phyloP scores from a whole-genome alignment of 345 rosid genomes.

The Citrus sp. region DNA sequence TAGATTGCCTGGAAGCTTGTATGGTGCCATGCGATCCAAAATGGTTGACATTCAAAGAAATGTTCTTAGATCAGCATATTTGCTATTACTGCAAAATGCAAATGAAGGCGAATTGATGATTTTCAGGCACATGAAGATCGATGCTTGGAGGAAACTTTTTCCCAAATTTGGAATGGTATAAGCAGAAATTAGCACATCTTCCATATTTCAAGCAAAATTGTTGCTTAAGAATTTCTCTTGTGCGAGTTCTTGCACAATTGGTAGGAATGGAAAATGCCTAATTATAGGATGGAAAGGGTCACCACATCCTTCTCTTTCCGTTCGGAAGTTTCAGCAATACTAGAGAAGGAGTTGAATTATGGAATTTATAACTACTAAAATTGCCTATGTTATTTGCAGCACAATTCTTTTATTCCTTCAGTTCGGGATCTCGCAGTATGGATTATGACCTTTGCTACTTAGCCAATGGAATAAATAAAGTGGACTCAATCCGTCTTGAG shows the following conservation, averaged over 20 bases:
- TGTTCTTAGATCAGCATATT: constrained; percentile 5
- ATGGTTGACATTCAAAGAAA: not conserved
- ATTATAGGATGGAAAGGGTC: too few species aligned
- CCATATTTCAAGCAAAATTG: constrained; percentile 14
- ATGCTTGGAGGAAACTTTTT: constrained; percentile 12
- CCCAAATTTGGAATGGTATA: constrained; percentile 6
- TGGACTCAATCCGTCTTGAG: too few species aligned
- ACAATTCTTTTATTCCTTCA: too few species aligned
- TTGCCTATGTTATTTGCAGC: too few species aligned
- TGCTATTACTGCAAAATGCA: constrained; percentile 1
- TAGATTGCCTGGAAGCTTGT: constrained; percentile 4
- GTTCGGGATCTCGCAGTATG: not conserved
- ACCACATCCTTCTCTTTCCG: too few species aligned
- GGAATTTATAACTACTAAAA: too few species aligned
- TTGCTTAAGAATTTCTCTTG: not conserved
- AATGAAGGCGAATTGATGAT: constrained; percentile 11
- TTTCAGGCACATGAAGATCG: constrained; percentile 12
- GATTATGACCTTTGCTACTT: not conserved
- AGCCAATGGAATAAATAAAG: too few species aligned
- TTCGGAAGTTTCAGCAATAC: too few species aligned
- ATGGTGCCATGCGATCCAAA: not conserved
- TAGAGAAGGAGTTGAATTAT: too few species aligned
- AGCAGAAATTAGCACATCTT: constrained; percentile 10
- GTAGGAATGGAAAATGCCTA: constrained; percentile 1
- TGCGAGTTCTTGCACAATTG: not conserved